Conservation (phyloP, 192 early-diverging fungal genomes). For the Entrophospora sp. region DNA sequence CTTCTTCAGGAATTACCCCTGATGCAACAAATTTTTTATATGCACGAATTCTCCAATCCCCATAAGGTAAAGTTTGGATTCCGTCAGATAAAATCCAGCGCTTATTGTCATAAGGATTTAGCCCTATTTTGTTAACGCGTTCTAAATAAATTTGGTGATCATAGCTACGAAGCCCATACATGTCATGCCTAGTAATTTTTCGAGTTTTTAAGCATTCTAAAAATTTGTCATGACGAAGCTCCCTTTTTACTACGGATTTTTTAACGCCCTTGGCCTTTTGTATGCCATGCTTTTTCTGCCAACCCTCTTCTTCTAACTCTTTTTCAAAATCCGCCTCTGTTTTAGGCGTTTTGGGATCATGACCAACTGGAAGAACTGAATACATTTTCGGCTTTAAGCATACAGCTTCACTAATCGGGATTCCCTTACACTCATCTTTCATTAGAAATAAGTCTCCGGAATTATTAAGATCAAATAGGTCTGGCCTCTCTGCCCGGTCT, state of each 20-base stretch:
- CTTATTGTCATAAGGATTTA: slow-evolving; percentile 16
- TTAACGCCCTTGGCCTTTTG: slow-evolving; percentile 17
- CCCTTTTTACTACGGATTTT: slow-evolving; percentile 11
- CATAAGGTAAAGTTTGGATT: slow-evolving; percentile 12
- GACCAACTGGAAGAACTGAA: slow-evolving; percentile 4
- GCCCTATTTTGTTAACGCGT: slow-evolving; percentile 6
- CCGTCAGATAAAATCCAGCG: slow-evolving; percentile 11
- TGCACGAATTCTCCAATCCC: slow-evolving; percentile 3
- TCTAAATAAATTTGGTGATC: slow-evolving; percentile 13
- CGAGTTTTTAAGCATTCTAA: slow-evolving; percentile 5
- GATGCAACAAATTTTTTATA: slow-evolving; percentile 2
- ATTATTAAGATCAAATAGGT: slow-evolving; percentile 11
- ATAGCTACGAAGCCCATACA: slow-evolving; percentile 6
- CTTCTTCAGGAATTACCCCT: background rate
- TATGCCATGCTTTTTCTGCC: slow-evolving; percentile 8
- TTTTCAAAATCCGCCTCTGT: slow-evolving; percentile 12
- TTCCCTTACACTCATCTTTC: slow-evolving; percentile 3
- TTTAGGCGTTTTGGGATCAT: slow-evolving; percentile 14
- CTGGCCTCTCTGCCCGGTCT: slow-evolving; percentile 9
- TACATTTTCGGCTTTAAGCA: slow-evolving; percentile 20
- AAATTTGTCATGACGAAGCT: slow-evolving; percentile 17
- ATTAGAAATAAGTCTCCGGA: slow-evolving; percentile 12
- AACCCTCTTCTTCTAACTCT: slow-evolving; percentile 15
- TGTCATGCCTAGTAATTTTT: slow-evolving; percentile 11
- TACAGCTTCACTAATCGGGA: background rate